These are phyloP conservation scores for Ocimum tenuiflorum DNA, from an alignment of 257 asterid genomes.

Conservation along the genomic window DNA sequence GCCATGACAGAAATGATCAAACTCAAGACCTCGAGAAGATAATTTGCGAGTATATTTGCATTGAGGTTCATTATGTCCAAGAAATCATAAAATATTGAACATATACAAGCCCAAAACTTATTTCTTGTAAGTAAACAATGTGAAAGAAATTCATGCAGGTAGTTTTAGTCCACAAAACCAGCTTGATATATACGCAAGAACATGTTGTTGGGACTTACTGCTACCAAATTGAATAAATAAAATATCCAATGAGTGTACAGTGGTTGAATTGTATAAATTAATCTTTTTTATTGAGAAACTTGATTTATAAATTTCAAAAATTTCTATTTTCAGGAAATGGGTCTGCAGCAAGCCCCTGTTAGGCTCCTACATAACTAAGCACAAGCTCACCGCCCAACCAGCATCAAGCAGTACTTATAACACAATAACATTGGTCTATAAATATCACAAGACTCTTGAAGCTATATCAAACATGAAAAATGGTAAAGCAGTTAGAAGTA, in stretches of 20 bases:
- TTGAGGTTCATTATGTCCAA: neutral
- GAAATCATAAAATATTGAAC: neutral
- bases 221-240: neutral
- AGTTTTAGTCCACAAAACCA: neutral
- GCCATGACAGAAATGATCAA: too few relatives aligned
- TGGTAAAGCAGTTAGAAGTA: constrained; percentile 1
- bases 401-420: neutral
- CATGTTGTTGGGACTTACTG: neutral
- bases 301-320: neutral
- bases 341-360: neutral
- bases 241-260: neutral
- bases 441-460: constrained; percentile 5
- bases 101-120: neutral
- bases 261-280: neutral
- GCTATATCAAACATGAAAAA: constrained; percentile 6
- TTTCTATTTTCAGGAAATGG: neutral
- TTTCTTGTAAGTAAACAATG: neutral
- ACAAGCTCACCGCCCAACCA: too few relatives aligned
- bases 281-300: neutral
- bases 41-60: too few relatives aligned
- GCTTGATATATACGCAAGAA: neutral
- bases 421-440: neutral
- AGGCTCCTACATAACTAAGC: neutral
- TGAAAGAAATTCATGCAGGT: neutral
- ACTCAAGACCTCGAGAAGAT: too few relatives aligned